Percentiles rank a stretch among this genome's conserved stretches.
Conservation (phyloP, 1,284 basidiomycete genomes). For the Apiotrichum mycotoxinovorans region DNA sequence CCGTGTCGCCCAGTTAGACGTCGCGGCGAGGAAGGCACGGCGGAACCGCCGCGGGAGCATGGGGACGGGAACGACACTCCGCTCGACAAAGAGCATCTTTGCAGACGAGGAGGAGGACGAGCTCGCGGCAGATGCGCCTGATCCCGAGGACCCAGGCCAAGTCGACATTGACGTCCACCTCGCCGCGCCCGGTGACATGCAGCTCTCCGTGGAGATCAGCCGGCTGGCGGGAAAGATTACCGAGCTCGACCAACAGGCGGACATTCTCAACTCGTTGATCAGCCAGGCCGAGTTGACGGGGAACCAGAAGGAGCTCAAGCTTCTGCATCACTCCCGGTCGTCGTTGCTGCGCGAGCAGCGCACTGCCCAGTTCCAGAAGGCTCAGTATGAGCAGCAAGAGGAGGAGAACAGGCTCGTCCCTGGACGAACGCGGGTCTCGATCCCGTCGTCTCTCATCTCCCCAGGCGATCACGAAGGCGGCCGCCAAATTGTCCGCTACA, state of each 20-base stretch:
- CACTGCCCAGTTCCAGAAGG: slow-evolving; percentile 80
- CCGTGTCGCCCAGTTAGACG: neutral
- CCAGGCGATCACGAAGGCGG: slow-evolving; percentile 67
- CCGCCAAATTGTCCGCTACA: slow-evolving; percentile 83
- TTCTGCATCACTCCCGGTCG: slow-evolving; percentile 74
- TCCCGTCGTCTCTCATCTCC: slow-evolving; percentile 66
- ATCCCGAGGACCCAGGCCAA: slow-evolving; percentile 9
- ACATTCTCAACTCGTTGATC: slow-evolving; percentile 78
- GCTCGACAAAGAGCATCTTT: slow-evolving; percentile 31
- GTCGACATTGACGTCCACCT: slow-evolving; percentile 65
- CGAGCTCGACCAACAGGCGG: slow-evolving; percentile 72
- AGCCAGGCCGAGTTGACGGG: slow-evolving; percentile 92
- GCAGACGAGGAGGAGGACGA: slow-evolving; percentile 40
- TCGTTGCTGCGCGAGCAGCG: slow-evolving; percentile 77
- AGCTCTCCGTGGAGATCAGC: slow-evolving; percentile 75
- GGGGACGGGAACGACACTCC: neutral
- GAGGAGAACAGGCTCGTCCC: slow-evolving; percentile 75
- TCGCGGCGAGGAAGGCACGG: neutral
- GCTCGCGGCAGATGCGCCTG: slow-evolving; percentile 44
- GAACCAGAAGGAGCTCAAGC: slow-evolving; percentile 74
- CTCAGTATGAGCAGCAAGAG: slow-evolving; percentile 86
- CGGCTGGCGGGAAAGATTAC: slow-evolving; percentile 69
- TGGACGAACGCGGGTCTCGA: slow-evolving; percentile 70
- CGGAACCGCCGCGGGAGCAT: slow-evolving; percentile 7
- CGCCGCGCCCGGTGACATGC: slow-evolving; percentile 77